Percentiles rank a stretch among this genome's conserved stretches.
Conservation (phyloP, 805 yeast genomes). For the Yarrowia deformans region DNA sequence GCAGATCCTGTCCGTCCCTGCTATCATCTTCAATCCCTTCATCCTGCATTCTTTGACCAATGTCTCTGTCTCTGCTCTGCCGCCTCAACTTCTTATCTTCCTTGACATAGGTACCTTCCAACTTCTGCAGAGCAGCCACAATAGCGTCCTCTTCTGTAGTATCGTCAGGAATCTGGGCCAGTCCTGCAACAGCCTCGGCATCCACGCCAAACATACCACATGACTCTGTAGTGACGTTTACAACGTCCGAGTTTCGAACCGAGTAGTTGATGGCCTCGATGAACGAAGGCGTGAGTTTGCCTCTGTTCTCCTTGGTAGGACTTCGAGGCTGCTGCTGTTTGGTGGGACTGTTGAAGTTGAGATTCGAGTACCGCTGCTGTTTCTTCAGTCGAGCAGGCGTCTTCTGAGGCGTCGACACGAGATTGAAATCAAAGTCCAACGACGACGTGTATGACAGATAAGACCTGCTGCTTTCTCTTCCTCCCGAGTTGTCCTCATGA, state of each 20-base stretch:
- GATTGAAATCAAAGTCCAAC: constrained; percentile 28
- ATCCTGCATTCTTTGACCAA: neutral
- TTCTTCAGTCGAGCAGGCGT: constrained; percentile 1
- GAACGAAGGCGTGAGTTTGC: constrained; percentile 27
- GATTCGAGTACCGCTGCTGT: constrained; percentile 32
- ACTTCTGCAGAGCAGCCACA: constrained; percentile 72
- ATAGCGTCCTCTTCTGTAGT: constrained; percentile 73
- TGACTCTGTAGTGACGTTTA: constrained; percentile 2
- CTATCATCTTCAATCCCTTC: constrained; percentile 13
- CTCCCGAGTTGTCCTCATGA: neutral
- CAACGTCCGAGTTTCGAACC: constrained; percentile 17
- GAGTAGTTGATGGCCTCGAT: constrained; percentile 36
- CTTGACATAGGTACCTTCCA: constrained; percentile 66
- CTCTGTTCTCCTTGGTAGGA: constrained; percentile 34
- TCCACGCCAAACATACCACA: constrained; percentile 45
- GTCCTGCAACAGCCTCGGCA: constrained; percentile 69
- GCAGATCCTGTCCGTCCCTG: neutral
- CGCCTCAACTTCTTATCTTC: neutral
- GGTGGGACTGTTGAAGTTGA: constrained; percentile 28
- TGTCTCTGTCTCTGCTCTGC: neutral
- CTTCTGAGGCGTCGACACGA: constrained; percentile 21
- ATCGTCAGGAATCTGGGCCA: constrained; percentile 87
- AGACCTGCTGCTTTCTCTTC: constrained; percentile 11
- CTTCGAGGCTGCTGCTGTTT: constrained; percentile 36
- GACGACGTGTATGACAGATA: constrained; percentile 33